These are phyloP conservation scores for Lactarius vividus DNA, from an alignment of 768 basidiomycete species.

Conservation along the genomic window DNA sequence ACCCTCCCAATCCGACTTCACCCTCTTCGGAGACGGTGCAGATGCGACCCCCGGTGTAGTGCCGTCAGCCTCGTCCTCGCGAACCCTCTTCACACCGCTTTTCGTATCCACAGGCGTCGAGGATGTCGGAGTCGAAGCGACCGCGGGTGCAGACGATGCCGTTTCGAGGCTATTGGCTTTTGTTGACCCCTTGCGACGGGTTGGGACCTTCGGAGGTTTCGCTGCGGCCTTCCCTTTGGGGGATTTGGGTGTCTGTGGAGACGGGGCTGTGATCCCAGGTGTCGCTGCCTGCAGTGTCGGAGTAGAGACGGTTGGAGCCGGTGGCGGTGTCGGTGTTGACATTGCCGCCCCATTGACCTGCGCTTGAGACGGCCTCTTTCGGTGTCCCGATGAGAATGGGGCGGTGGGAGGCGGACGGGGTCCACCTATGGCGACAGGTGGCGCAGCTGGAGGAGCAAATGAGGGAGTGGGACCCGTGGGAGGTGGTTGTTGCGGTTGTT, in stretches of 20 bases:
- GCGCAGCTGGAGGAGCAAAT: not conserved
- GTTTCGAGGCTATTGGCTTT: slow-evolving; percentile 24
- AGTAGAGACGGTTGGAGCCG: slow-evolving; percentile 12
- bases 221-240: slow-evolving; percentile 54
- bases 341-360: not conserved
- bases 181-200: slow-evolving; percentile 35
- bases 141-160: slow-evolving; percentile 20
- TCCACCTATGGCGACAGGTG: not conserved
- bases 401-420: slow-evolving; percentile 8
- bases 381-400: slow-evolving; percentile 7
- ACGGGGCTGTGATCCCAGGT: slow-evolving; percentile 22
- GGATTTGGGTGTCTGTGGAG: slow-evolving; percentile 51
- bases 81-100: slow-evolving; percentile 44
- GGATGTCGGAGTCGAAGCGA: slow-evolving; percentile 13
- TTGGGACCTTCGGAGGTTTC: slow-evolving; percentile 42
- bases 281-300: slow-evolving; percentile 22
- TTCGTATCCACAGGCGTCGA: slow-evolving; percentile 26
- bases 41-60: slow-evolving; percentile 33
- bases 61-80: slow-evolving; percentile 44
- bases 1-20: slow-evolving; percentile 70
- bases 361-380: slow-evolving; percentile 21
- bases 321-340: slow-evolving; percentile 24
- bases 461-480: not conserved
- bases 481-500: slow-evolving; percentile 16
- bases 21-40: slow-evolving; percentile 68